These are phyloP conservation scores for Podila verticillata DNA, from an alignment of 192 early-diverging fungal genomes.

Conservation along the genomic window DNA sequence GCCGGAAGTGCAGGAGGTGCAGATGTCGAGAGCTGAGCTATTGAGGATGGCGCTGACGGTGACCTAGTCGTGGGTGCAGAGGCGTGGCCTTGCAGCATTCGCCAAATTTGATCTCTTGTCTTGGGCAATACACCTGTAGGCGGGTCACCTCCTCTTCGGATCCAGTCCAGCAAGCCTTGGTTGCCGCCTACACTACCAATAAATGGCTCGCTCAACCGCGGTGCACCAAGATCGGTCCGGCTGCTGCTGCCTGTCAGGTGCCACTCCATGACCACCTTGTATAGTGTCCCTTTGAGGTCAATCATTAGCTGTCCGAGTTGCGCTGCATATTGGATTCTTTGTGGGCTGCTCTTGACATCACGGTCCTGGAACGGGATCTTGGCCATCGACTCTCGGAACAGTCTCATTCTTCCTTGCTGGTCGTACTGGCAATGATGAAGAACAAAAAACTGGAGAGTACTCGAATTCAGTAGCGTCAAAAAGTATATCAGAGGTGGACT, in stretches of 20 bases:
- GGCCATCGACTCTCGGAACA: slow-evolving; percentile 68
- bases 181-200: slow-evolving; percentile 4
- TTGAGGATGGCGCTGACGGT: background rate
- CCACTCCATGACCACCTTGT: slow-evolving; percentile 15
- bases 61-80: background rate
- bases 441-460: slow-evolving; percentile 59
- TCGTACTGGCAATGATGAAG: slow-evolving; percentile 62
- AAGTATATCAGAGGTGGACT: slow-evolving; percentile 50
- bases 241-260: slow-evolving; percentile 6
- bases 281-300: slow-evolving; percentile 24
- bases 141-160: slow-evolving; percentile 34
- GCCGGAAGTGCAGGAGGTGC: slow-evolving; percentile 7
- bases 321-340: slow-evolving; percentile 15
- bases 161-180: slow-evolving; percentile 34
- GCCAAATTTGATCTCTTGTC: slow-evolving; percentile 19
- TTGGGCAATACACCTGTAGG: slow-evolving; percentile 18
- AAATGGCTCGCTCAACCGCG: too few relatives aligned
- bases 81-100: slow-evolving; percentile 12
- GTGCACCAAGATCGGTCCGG: background rate
- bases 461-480: slow-evolving; percentile 60
- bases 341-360: slow-evolving; percentile 22
- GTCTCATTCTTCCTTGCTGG: slow-evolving; percentile 62
- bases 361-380: slow-evolving; percentile 60
- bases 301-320: slow-evolving; percentile 25
- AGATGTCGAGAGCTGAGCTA: background rate